Percentiles rank a stretch among this genome's conserved stretches.
Conservation (phyloP, 176 grass and related monocot species). For the Echinochloa phyllopogon region DNA sequence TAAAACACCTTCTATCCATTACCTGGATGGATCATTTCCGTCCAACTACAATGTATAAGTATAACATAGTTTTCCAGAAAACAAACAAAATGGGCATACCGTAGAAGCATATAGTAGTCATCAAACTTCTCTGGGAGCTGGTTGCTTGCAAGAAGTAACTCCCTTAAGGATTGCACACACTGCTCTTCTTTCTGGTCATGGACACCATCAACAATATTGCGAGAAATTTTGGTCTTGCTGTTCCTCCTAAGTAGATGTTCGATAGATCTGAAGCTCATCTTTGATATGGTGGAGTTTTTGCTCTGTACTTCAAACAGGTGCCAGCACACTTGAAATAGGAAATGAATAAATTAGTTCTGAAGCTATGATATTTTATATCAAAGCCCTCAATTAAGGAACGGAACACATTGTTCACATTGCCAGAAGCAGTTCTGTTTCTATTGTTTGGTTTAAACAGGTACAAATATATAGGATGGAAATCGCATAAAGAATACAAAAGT, state of each 20-base stretch:
- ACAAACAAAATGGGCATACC: slow-evolving; percentile 50
- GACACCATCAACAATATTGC: slow-evolving; percentile 44
- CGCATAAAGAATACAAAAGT: slow-evolving; percentile 7
- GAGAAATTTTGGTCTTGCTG: slow-evolving; percentile 58
- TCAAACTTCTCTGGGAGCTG: slow-evolving; percentile 85
- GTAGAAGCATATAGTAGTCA: slow-evolving; percentile 88
- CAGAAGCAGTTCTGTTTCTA: slow-evolving; percentile 4
- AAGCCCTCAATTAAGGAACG: slow-evolving; percentile 2
- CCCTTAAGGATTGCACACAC: slow-evolving; percentile 63
- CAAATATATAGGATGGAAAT: slow-evolving; percentile 7
- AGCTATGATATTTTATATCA: not conserved
- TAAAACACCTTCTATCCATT: slow-evolving; percentile 20
- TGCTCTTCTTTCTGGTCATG: slow-evolving; percentile 74
- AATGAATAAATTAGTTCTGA: slow-evolving; percentile 40
- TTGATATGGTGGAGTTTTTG: slow-evolving; percentile 54
- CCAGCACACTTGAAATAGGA: slow-evolving; percentile 63
- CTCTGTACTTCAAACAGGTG: slow-evolving; percentile 40
- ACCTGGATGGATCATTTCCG: not conserved
- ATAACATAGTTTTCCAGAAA: slow-evolving; percentile 1
- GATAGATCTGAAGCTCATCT: slow-evolving; percentile 73
- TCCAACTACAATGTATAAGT: not conserved
- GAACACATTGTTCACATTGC: not conserved
- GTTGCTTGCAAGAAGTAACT: slow-evolving; percentile 65
- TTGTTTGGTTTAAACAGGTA: slow-evolving; percentile 33
- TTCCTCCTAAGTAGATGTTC: slow-evolving; percentile 63